Evolutionary conservation across 2,329 filamentous ascomycete genomes (phyloP), one percentile per base, ranked within the genome.

Genomic region (Pseudogymnoascus sp.): DNA sequence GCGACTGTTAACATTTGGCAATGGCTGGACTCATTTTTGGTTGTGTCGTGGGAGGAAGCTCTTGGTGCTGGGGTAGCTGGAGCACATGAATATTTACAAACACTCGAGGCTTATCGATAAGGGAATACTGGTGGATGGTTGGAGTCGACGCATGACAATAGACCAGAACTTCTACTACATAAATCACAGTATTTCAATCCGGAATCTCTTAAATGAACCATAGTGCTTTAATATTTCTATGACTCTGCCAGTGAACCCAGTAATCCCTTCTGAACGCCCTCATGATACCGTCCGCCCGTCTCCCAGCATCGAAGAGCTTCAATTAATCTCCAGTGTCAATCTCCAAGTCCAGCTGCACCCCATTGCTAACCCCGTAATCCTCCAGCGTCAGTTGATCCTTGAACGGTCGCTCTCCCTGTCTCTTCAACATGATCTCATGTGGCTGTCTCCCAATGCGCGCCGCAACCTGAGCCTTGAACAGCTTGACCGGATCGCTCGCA

Each of bases 341-440:
- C 66, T 74, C 73, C 64, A 74, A 65, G 67, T 74, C 72, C 65
- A 74, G 69, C 64, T 74, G 72, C 33, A 96, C 92, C 9, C 93
- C 93, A 76, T 95, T 95, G 70, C 88, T 91, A 64, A 97, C 87
- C n/a, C 90, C 91, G 76, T 97, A 97, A 77, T 97, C 93, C 71
- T 90, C 90, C 69, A 97, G 76, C 35, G 87, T 93, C 65, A 97
- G 82, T 70, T 88, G 84, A 73, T 97, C 93, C 79, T 96, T 97
- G 75, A 97, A 97, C 23, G 93, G 93, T 68, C 93, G 79, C 78
- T 97, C 91, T 11, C 93, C 91, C 77, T 97, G 93, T 69, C 93
- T 82, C 80, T 96, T 95, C 65, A 97, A 77, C 77, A 97, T 81
- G 67, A 97, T 96, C 78, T 97, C 91, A 72, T 93, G 90, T 50